These are phyloP conservation scores for Phaeosphaeria sp. DNA, from an alignment of 2,329 filamentous ascomycete genomes.

Conservation along the genomic window DNA sequence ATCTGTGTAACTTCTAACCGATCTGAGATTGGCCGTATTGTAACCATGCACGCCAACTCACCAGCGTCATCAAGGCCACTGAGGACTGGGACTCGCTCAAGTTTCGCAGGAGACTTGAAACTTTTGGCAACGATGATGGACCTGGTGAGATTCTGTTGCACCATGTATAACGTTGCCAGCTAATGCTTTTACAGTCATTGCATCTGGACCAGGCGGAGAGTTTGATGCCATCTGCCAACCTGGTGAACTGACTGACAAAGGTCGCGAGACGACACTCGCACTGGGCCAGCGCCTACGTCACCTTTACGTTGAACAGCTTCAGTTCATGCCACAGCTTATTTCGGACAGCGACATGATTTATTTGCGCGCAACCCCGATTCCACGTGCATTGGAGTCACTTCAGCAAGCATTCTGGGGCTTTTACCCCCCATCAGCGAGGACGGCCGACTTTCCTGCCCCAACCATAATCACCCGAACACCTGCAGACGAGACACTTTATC, in stretches of 20 bases:
- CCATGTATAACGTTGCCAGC: background rate
- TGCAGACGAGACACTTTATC: slow-evolving; percentile 58
- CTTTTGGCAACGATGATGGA: slow-evolving; percentile 71
- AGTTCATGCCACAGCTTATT: slow-evolving; percentile 56
- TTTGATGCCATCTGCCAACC: slow-evolving; percentile 74
- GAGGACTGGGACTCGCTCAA: slow-evolving; percentile 67
- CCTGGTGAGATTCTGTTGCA: slow-evolving; percentile 50
- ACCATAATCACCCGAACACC: slow-evolving; percentile 55
- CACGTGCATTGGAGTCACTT: slow-evolving; percentile 57
- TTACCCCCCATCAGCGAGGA: slow-evolving; percentile 53
- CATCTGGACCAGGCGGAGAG: slow-evolving; percentile 70
- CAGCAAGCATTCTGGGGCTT: slow-evolving; percentile 59
- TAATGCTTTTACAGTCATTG: slow-evolving; percentile 58
- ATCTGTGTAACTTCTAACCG: slow-evolving; percentile 5
- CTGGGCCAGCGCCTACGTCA: slow-evolving; percentile 56
- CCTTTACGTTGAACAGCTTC: slow-evolving; percentile 59
- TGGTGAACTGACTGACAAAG: slow-evolving; percentile 59
- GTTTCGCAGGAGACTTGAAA: slow-evolving; percentile 79
- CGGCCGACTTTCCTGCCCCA: slow-evolving; percentile 51
- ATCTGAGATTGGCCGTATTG: slow-evolving; percentile 86
- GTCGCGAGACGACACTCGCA: slow-evolving; percentile 57
- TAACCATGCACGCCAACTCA: slow-evolving; percentile 74
- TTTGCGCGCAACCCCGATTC: slow-evolving; percentile 58
- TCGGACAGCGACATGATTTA: slow-evolving; percentile 53
- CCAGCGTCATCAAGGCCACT: slow-evolving; percentile 64